A percentile compares a stretch with the other conserved stretches of the same genome.
Conservation (phyloP, 306 rosid species). For the Citrullus colocynthis region DNA sequence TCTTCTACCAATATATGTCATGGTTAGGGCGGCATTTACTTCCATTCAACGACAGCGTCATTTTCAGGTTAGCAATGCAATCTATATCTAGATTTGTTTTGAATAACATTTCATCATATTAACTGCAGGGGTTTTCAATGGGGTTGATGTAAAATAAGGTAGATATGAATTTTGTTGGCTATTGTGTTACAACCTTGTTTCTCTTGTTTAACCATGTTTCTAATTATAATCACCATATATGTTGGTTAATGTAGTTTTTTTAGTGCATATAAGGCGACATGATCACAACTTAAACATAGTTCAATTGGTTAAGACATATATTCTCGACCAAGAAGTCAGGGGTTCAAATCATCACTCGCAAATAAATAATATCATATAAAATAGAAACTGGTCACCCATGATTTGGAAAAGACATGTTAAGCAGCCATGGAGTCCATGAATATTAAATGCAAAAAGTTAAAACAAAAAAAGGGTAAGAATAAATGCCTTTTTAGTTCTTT, state of each 20-base stretch:
- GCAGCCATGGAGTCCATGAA: not conserved
- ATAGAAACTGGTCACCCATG: too few relatives aligned
- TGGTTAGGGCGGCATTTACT: slow-evolving; percentile 43
- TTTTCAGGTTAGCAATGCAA: slow-evolving; percentile 31
- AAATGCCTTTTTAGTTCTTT: not conserved
- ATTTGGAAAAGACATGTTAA: not conserved
- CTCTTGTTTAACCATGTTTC: not conserved
- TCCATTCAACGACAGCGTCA: slow-evolving; percentile 34
- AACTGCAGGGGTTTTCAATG: not conserved
- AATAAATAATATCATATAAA: too few relatives aligned
- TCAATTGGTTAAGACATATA: too few relatives aligned
- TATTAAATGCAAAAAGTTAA: too few relatives aligned
- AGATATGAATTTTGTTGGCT: not conserved
- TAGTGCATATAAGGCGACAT: not conserved
- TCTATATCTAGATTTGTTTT: not conserved
- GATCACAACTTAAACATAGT: not conserved
- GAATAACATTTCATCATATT: not conserved
- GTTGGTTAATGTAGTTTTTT: not conserved
- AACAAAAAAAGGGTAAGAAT: not conserved
- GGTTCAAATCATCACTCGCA: too few relatives aligned
- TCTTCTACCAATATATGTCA: slow-evolving; percentile 45
- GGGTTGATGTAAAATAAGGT: not conserved
- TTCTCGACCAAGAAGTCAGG: too few relatives aligned
- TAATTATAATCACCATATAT: not conserved
- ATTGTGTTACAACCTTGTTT: not conserved